A percentile compares a stretch with the other conserved stretches of the same genome.
These are phyloP conservation scores for Mimosa pudica DNA, from an alignment of 306 rosid species.

Conservation along the genomic window DNA sequence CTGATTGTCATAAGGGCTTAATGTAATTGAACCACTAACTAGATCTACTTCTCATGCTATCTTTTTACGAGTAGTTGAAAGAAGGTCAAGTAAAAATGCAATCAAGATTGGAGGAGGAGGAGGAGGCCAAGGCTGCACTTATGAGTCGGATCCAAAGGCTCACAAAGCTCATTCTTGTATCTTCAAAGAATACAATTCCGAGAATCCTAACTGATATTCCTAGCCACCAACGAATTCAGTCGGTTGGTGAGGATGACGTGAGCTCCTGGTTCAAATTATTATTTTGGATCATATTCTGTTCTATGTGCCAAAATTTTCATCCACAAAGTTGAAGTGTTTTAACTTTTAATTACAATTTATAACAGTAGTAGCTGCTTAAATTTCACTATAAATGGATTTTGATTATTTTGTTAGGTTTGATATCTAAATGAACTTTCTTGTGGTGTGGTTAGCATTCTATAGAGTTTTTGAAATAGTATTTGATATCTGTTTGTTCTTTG, in stretches of 20 bases:
- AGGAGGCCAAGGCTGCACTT: constrained; percentile 97
- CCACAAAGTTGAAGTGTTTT: constrained; percentile 31
- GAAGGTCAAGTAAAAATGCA: constrained; percentile 99
- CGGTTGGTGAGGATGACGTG: constrained; percentile 89
- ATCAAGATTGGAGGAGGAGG: constrained; percentile 98
- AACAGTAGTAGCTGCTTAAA: constrained; percentile 7
- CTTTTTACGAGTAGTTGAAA: constrained; percentile 69
- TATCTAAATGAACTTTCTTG: constrained; percentile 8
- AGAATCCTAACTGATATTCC: constrained; percentile 74
- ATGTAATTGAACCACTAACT: constrained; percentile 23
- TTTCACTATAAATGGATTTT: constrained; percentile 25
- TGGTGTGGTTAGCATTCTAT: constrained; percentile 30
- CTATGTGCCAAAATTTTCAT: constrained; percentile 22
- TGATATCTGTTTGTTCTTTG: constrained; percentile 27
- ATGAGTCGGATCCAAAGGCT: constrained; percentile 98
- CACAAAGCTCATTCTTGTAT: constrained; percentile 96
- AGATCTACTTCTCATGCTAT: constrained; percentile 32
- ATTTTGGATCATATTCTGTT: constrained; percentile 23
- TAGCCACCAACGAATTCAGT: constrained; percentile 64
- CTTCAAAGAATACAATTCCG: constrained; percentile 90
- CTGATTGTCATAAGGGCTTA: constrained; percentile 12
- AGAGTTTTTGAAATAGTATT: constrained; percentile 22
- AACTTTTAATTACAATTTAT: constrained; percentile 23
- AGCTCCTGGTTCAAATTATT: constrained; percentile 47
- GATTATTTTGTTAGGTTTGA: neutral